These are phyloP conservation scores for Stachybotrys chartarum DNA, from an alignment of 2,329 filamentous ascomycete species.

Conservation along the genomic window DNA sequence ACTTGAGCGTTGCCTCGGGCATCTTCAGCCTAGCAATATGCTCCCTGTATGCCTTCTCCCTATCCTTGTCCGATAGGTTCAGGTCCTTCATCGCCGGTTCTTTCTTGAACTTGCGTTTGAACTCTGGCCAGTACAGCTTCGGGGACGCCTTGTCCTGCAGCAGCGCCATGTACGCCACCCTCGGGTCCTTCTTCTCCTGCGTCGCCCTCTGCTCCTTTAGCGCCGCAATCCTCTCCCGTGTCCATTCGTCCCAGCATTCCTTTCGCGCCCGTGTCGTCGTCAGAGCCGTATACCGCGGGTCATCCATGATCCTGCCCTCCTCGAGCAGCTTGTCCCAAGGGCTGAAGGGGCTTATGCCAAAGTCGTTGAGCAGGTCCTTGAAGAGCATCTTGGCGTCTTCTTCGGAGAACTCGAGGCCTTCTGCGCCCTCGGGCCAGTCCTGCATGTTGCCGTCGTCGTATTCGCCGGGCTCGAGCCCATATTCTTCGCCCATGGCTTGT, in stretches of 20 bases:
- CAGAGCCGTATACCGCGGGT: slow-evolving; percentile 79
- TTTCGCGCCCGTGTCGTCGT: slow-evolving; percentile 73
- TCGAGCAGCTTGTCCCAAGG: slow-evolving; percentile 89
- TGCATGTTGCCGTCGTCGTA: slow-evolving; percentile 60
- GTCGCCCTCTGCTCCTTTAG: slow-evolving; percentile 66
- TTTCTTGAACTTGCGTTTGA: slow-evolving; percentile 82
- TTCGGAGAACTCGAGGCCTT: slow-evolving; percentile 63
- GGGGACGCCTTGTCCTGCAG: slow-evolving; percentile 75
- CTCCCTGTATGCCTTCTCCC: slow-evolving; percentile 74
- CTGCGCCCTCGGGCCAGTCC: slow-evolving; percentile 63
- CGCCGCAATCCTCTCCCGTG: slow-evolving; percentile 63
- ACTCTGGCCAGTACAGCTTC: slow-evolving; percentile 96
- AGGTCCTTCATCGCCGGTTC: slow-evolving; percentile 74
- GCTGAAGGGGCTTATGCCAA: slow-evolving; percentile 75
- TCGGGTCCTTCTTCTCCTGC: slow-evolving; percentile 75
- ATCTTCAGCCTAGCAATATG: slow-evolving; percentile 62
- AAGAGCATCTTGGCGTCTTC: slow-evolving; percentile 74
- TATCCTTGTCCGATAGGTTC: slow-evolving; percentile 64
- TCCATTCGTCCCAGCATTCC: slow-evolving; percentile 82
- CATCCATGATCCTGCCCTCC: slow-evolving; percentile 73
- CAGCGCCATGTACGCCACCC: slow-evolving; percentile 74
- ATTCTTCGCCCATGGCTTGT: slow-evolving; percentile 81
- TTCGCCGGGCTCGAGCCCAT: slow-evolving; percentile 69
- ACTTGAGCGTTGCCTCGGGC: slow-evolving; percentile 57
- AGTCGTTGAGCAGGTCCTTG: slow-evolving; percentile 79